A percentile compares a stretch with the other conserved stretches of the same genome.
Conservation (phyloP, 2,329 filamentous ascomycete species). For the Dactylellina leptospora region DNA sequence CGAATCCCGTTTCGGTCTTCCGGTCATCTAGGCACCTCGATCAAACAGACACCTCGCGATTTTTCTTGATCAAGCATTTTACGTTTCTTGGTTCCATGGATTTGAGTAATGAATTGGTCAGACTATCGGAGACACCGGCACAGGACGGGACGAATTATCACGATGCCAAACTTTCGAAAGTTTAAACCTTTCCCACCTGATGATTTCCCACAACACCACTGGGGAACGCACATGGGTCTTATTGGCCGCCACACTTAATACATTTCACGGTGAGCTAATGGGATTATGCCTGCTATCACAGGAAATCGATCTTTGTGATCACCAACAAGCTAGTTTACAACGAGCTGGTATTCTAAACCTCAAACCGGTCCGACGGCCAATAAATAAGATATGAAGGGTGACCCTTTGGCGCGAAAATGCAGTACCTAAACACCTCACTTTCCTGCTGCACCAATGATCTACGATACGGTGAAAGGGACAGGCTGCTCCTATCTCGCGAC, state of each 20-base stretch:
- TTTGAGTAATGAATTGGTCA: constrained; percentile 26
- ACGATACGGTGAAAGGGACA: not conserved
- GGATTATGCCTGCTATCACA: not conserved
- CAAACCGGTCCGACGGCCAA: constrained; percentile 2
- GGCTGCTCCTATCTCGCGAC: not conserved
- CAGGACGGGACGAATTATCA: not conserved
- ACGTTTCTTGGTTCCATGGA: constrained; percentile 4
- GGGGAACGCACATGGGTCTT: not conserved
- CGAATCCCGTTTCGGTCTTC: constrained; percentile 3
- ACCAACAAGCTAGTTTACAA: not conserved
- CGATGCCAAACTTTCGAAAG: not conserved
- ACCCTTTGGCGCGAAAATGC: not conserved
- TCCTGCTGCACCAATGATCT: constrained; percentile 21
- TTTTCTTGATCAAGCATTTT: constrained; percentile 4
- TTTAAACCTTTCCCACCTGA: not conserved
- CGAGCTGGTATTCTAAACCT: not conserved
- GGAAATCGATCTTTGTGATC: constrained; percentile 2
- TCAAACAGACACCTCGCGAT: not conserved
- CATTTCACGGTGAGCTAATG: not conserved
- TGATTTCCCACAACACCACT: not conserved
- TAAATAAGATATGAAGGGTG: constrained; percentile 6
- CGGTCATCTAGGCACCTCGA: constrained; percentile 13
- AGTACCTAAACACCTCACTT: constrained; percentile 2
- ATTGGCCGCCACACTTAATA: constrained; percentile 2
- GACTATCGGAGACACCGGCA: constrained; percentile 5